Base-by-base conservation (phyloP, 148 eudicot genomes). In the Spergularia bocconei region DNA sequence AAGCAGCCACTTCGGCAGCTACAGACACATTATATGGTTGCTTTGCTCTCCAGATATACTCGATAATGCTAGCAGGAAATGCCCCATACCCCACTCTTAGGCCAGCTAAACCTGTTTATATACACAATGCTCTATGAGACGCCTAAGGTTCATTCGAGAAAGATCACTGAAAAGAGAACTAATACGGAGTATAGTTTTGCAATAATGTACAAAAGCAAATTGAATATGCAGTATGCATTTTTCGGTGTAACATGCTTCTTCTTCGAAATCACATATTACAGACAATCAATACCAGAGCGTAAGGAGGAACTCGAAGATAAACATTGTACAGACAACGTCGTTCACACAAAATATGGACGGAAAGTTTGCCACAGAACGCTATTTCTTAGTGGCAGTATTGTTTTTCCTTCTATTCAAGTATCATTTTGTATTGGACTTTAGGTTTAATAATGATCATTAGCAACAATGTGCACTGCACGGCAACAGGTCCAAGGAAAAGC, bases 21-120 rank as follows among this genome's bases (percentile, higher is more conserved):
- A 92, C 98, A 20, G 98, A 94, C 38, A 94, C 98, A 81, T 92
- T 92, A 86, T 92, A 94, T 11, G 97, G 98, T 54, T 92, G 97
- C 74, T 95, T 95, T 67, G 98, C 97, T 81, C 98, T 87, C 98
- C 97, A 94, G 21, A 94, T 84, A 70, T 90, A 94, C 63, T 87
- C 88, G 54, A 94, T 92, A 58, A 92, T 90, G 77, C 98, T 90
- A 78, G 83, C 82, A 17, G 98, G 97, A 85, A 94, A 94, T 56
- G 98, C 96, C 79, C 98, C 98, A 79, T 92, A 94, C 61, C 98
- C 98, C 51, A 95, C 87, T 56, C 98, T 85, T 67, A 94, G 91
- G 60, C 93, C 98, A 29, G 97, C 96, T 84, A 94, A 83, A 75
- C 92, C 96, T 94, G 91, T 77, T 77, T 29, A 52, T 71, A 64